Evolutionary conservation across 345 rosid species (phyloP), one percentile per base, ranked within the genome.

Genomic region (Arabis hirsuta): DNA sequence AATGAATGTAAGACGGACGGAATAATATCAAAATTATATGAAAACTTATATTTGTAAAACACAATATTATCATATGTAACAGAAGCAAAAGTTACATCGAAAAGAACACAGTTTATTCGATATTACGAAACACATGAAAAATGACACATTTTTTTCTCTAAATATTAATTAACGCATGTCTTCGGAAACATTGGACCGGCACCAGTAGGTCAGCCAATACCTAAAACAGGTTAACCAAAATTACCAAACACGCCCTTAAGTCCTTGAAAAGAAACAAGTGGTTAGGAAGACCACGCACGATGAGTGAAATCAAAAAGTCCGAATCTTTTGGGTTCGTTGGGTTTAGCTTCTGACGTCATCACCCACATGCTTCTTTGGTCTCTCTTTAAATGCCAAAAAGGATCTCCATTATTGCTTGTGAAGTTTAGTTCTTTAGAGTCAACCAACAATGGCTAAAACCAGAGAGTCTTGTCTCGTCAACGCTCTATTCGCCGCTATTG

Each of bases 391-490:
- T 11, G 41, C 41, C 16, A 9, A 31, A 36, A 36, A 36, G n/a
- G 24, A 56, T 56, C 50, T 45, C 36, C 65, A 29, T 55, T 45
- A 38, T 31, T 31, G 7, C 1, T 27, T 56, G 53, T 48, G 60
- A 7, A 58, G 50, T 57, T 39, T 32, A 26, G 43, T 57, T 63
- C 14, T 13, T 9, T 13, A 12, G 10, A 44, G 38, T 62, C 31
- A 44, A 52, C 32, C 19, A 76, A 69, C 43, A 34, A 79, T 79
- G 81, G 72, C 57, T 24, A 51, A 24, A 68, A 62, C 73, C 47
- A 69, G 43, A 69, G 62, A 16, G 5, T 65, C 54, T 67, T 69
- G 34, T 69, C 27, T 73, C 9, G 36, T 78, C 69, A 55, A 66
- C 61, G 63, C 38, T 19, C 58, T 78, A n/a, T 2, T 78, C 32